Base-by-base conservation (phyloP, 2,329 filamentous ascomycete genomes). In the Talaromyces sp. region DNA sequence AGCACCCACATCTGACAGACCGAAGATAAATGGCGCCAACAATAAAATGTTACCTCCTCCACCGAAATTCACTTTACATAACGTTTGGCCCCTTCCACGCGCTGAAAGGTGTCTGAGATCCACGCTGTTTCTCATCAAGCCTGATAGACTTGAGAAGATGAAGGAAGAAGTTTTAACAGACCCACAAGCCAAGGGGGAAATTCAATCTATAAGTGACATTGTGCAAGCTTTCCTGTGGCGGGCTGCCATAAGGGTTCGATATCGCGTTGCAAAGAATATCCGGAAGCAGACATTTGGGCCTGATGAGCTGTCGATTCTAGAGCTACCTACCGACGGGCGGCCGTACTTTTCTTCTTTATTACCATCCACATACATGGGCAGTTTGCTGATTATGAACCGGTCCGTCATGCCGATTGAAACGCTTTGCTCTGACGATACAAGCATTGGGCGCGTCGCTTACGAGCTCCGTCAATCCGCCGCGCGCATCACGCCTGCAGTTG, bases 281-380 rank as follows among this genome's bases (percentile, higher is more conserved):
- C 35, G 61, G 10, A 63, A 63, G 49, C 61, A 63, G 25, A 57
- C 49, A 11, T 63, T 63, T 27, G 15, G 22, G 13, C 49, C 61
- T 13, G 49, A 57, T n/a, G 61, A 63, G 22, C 11, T 47, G 10
- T 63, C 61, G 5, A 63, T 63, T 45, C 61, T 63, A n/a, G 61
- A 63, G 50, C 27, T 63, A 4, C 61, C 61, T 6, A 57, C 50
- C 0, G 61, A 63, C 31, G 50, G 49, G 2, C 61, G 61, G 6
- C 49, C 61, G 31, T 57, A 63, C 19, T 63, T 63, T 8, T 63
- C 61, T 57, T n/a, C 61, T 22, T 6, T 22, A 13, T 27, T 63
- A 22, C 61, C 61, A 8, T 57, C 61, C 13, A 63, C 61, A 17
- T 63, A 63, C 37, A 63, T 63, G 61, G 61, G 61, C 27, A 63